Conservation (phyloP, 306 rosid genomes). For the Rubus parviflorus region DNA sequence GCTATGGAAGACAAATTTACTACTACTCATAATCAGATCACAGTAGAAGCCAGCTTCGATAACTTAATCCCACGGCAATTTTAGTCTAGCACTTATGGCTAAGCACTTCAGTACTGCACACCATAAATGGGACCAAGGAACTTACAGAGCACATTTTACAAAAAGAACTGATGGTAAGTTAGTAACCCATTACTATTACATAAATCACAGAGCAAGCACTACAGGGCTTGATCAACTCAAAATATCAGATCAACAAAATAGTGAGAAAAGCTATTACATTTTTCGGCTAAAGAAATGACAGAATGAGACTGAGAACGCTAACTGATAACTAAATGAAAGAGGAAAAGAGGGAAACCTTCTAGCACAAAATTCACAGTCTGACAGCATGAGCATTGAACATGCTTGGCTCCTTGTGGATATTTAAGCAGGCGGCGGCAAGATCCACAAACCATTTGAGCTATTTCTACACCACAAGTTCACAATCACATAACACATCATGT, state of each 20-base stretch:
- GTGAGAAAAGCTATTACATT: neutral
- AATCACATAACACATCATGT: slow-evolving; percentile 10
- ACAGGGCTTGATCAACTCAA: neutral
- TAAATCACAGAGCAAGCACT: neutral
- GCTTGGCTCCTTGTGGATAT: slow-evolving; percentile 66
- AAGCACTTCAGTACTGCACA: neutral
- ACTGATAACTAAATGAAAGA: neutral
- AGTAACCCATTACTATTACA: neutral
- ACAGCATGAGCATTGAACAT: slow-evolving; percentile 83
- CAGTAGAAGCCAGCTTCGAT: neutral
- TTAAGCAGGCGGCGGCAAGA: slow-evolving; percentile 77
- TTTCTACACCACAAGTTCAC: slow-evolving; percentile 44
- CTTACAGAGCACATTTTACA: neutral
- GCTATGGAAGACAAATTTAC: neutral
- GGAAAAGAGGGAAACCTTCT: slow-evolving; percentile 52
- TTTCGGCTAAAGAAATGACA: neutral
- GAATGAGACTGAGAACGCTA: neutral
- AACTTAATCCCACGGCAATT: neutral
- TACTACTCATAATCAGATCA: neutral
- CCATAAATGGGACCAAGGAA: neutral
- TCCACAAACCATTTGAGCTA: slow-evolving; percentile 92
- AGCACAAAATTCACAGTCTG: slow-evolving; percentile 73
- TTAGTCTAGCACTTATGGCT: neutral
- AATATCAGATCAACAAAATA: neutral
- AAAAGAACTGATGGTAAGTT: neutral